These are phyloP conservation scores for Haplographium delicatum DNA, from an alignment of 495 filamentous ascomycete species.

Conservation along the genomic window DNA sequence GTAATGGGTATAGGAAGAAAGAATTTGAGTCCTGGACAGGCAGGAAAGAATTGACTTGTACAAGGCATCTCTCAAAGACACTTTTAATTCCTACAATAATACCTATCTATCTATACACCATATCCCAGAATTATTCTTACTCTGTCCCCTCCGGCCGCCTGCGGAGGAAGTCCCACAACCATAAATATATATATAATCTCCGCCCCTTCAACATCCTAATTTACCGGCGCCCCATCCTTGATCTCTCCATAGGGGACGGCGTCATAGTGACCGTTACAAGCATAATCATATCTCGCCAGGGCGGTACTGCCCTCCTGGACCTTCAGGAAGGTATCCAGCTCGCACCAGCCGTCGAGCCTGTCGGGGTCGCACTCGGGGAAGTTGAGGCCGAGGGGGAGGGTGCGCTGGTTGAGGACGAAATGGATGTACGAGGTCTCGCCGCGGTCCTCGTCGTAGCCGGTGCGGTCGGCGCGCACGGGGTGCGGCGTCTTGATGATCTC, in stretches of 20 bases:
- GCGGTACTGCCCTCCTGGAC: constrained; percentile 39
- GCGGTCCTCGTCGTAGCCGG: constrained; percentile 28
- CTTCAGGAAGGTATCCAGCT: constrained; percentile 50
- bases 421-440: constrained; percentile 57
- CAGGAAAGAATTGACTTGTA: no score
- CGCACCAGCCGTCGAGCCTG: constrained; percentile 61
- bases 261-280: constrained; percentile 47
- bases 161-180: no score
- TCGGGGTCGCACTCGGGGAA: constrained; percentile 48
- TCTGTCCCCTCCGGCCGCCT: no score
- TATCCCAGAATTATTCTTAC: no score
- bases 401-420: constrained; percentile 61
- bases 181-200: no score
- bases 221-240: constrained; percentile 34
- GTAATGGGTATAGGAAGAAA: no score
- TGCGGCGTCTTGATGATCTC: constrained; percentile 56
- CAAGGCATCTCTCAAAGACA: no score
- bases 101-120: no score
- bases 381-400: constrained; percentile 51
- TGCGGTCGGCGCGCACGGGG: constrained; percentile 40
- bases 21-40: no score
- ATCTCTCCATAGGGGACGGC: constrained; percentile 37
- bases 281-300: constrained; percentile 44
- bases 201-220: no score
- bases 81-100: no score